A percentile compares a stretch with the other conserved stretches of the same genome.
Evolutionary conservation across 192 early-diverging fungal species (phyloP).

Genomic region (Coemansia sp.): DNA sequence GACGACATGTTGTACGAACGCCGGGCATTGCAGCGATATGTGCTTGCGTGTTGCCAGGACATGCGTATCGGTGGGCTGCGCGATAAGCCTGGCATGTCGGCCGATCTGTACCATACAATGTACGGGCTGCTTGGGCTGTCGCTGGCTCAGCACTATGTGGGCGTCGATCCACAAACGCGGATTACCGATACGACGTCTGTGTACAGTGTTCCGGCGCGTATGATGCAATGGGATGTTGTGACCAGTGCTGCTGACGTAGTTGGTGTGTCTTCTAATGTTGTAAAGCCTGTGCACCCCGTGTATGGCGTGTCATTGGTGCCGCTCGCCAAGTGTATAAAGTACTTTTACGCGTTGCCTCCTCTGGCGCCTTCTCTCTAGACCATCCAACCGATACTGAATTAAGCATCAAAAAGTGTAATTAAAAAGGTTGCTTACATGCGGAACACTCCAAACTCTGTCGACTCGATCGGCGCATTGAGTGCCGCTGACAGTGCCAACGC

Average conservation of each 20-base stretch:
- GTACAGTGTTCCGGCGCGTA: conserved; percentile 39
- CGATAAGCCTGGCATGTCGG: conserved; percentile 90
- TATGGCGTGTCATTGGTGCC: conserved; percentile 38
- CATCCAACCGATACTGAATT: too few species aligned
- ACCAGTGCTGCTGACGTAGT: conserved; percentile 16
- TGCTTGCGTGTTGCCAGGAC: conserved; percentile 83
- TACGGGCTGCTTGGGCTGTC: conserved; percentile 89
- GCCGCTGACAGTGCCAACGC: conserved; percentile 80
- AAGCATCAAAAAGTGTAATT: too few species aligned
- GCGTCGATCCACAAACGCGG: conserved; percentile 26
- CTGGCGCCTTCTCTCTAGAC: conserved; percentile 18
- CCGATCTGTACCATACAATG: conserved; percentile 94
- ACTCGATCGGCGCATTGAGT: conserved; percentile 67
- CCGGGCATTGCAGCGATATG: conserved; percentile 82
- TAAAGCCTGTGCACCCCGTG: conserved; percentile 47
- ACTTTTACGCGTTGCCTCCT: conserved; percentile 40
- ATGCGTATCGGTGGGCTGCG: conserved; percentile 69
- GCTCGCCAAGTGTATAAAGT: conserved; percentile 37
- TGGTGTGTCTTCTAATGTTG: conserved; percentile 21
- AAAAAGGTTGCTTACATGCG: conserved; percentile 68
- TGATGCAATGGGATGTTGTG: conserved; percentile 49
- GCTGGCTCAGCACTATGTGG: conserved; percentile 73
- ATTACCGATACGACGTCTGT: conserved; percentile 26
- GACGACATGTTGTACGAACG: conserved; percentile 48
- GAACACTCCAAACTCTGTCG: conserved; percentile 91